A percentile compares a stretch with the other conserved stretches of the same genome.
Conservation (phyloP, 2,329 filamentous ascomycete genomes). For the Thelonectria olida region DNA sequence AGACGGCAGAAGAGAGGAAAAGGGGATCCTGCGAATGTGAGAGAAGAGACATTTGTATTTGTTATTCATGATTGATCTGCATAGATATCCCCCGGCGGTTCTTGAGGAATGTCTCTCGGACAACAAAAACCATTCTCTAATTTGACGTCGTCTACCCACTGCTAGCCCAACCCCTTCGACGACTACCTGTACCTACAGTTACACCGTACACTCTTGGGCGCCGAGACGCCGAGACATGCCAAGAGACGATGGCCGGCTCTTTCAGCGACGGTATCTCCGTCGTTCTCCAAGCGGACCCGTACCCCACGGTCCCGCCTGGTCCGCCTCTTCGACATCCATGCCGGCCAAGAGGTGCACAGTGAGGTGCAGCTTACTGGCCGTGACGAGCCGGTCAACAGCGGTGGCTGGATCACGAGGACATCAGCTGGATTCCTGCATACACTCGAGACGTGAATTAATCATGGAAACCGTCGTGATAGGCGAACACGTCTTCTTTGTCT, state of each 20-base stretch:
- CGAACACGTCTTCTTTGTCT: background rate
- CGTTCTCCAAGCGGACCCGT: background rate
- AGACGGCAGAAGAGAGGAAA: conserved; percentile 1
- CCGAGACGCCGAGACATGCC: background rate
- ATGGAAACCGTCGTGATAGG: conserved; percentile 14
- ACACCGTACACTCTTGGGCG: too few relatives aligned
- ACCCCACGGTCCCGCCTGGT: background rate
- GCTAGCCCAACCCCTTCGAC: background rate
- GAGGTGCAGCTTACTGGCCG: conserved; percentile 1
- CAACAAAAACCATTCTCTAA: conserved; percentile 28
- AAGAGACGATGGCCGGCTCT: background rate
- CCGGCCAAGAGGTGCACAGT: background rate
- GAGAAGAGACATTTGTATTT: conserved; percentile 23
- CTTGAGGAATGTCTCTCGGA: conserved; percentile 4
- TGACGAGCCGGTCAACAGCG: conserved; percentile 6
- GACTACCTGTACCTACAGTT: too few relatives aligned
- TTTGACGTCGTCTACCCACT: conserved; percentile 30
- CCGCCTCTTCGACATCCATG: background rate
- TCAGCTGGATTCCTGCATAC: conserved; percentile 25
- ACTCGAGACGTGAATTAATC: background rate
- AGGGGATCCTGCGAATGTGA: conserved; percentile 4
- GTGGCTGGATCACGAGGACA: background rate
- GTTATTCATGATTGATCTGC: conserved; percentile 33
- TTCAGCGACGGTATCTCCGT: background rate
- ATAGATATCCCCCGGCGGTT: conserved; percentile 40